Evolutionary conservation across 2,329 filamentous ascomycete species (phyloP).

Genomic region (Sporothrix curviconia): DNA sequence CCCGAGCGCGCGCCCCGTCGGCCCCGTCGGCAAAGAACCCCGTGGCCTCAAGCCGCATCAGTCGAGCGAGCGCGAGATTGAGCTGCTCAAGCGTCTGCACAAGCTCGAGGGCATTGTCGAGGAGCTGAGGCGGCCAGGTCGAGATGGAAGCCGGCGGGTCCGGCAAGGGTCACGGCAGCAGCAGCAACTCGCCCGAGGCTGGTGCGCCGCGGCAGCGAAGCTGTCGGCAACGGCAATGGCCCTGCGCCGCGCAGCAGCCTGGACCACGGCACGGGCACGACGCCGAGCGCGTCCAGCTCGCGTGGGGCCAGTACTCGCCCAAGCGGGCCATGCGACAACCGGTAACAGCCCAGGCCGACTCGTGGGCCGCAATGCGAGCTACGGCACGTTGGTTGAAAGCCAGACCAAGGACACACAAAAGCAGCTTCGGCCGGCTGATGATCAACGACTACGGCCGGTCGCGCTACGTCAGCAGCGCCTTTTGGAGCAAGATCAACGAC

Average conservation of each 20-base stretch:
- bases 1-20: slow-evolving; percentile 46
- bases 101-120: slow-evolving; percentile 72
- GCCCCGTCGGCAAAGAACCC: slow-evolving; percentile 56
- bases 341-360: slow-evolving; percentile 17
- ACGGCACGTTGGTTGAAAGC: slow-evolving; percentile 10
- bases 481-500: slow-evolving; percentile 70
- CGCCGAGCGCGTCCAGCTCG: slow-evolving; percentile 8
- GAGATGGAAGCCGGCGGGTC: slow-evolving; percentile 41
- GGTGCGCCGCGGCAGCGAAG: background rate
- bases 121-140: slow-evolving; percentile 58
- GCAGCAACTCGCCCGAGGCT: background rate
- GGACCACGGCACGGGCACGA: slow-evolving; percentile 7
- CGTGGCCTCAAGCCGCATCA: slow-evolving; percentile 41
- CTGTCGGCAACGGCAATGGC: background rate
- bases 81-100: slow-evolving; percentile 64
- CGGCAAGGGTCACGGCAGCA: slow-evolving; percentile 21
- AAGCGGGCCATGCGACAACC: background rate
- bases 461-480: slow-evolving; percentile 68
- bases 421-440: slow-evolving; percentile 61
- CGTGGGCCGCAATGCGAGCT: slow-evolving; percentile 17
- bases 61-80: slow-evolving; percentile 56
- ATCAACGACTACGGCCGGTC: slow-evolving; percentile 62
- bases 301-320: slow-evolving; percentile 11
- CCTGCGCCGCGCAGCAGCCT: background rate
- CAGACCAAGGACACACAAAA: slow-evolving; percentile 36